Base-by-base conservation (phyloP, 2,329 filamentous ascomycete genomes). In the Trichoderma gracile region DNA sequence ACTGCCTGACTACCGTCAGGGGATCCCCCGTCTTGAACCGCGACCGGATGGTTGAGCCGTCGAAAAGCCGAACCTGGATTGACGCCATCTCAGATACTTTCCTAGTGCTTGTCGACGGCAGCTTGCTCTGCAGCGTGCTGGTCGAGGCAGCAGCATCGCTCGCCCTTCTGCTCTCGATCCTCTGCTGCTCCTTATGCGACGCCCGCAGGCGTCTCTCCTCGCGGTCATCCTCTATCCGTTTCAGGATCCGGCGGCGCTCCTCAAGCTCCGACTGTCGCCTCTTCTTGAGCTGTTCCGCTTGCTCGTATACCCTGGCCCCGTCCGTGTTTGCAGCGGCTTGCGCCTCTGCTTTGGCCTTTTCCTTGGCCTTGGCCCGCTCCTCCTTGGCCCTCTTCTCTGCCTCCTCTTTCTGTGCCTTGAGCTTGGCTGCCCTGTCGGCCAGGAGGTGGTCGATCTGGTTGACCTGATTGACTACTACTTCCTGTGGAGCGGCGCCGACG, bases 61-160 rank as follows among this genome's bases (percentile, higher is more conserved):
- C 92, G 64, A 96, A 90, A 0, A 97, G 81, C 8, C 93, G 86
- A 19, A 97, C 85, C 71, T 95, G 92, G 1, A 97, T 79, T 19
- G 89, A 84, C 0, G 78, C 74, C 69, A 74, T 74, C 17, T 71
- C 72, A 7, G 74, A 73, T 1, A 67, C 40, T 40, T 65, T 72
- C 10, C 33, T 38, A 14, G 33, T 12, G 19, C 68, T 73, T 5
- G 70, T 71, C 8, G 72, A 73, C 0, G 73, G 70, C 15, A 73
- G 54, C 69, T 70, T 75, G 46, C 72, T 77, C 72, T 1, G 76
- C 72, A 3, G 73, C 73, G 21, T 72, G 74, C 43, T 73, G 74
- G 63, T 12, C 1, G 75, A 67, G 3, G 73, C 67, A 2, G 73
- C 69, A 1, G 73, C 70, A 17, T 76, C 74, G 7, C 71, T 71